These are phyloP conservation scores for Phytophthora cajani DNA, from an alignment of 352 stramenopile genomes.

Conservation along the genomic window DNA sequence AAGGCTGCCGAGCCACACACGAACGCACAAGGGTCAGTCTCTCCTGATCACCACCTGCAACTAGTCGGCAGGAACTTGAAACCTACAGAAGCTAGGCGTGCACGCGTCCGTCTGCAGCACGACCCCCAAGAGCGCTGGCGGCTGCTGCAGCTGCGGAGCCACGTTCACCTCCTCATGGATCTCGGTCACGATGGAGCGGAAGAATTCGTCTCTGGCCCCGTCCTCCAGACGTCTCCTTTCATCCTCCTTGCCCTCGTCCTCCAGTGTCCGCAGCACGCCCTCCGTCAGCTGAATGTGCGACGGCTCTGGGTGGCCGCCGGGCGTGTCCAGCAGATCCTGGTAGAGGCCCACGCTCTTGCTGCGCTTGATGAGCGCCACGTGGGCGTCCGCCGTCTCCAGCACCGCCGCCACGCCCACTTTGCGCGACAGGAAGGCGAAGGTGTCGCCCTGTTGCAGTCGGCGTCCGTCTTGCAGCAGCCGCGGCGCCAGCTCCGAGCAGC, in stretches of 20 bases:
- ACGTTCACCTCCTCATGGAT: conserved; percentile 86
- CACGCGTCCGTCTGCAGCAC: conserved; percentile 71
- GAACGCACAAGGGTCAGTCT: not conserved
- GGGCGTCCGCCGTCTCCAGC: conserved; percentile 66
- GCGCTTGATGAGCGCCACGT: conserved; percentile 73
- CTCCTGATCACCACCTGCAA: no score
- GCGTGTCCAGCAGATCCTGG: conserved; percentile 76
- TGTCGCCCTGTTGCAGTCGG: conserved; percentile 23
- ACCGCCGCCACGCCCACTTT: conserved; percentile 83
- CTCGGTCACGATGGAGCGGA: conserved; percentile 76
- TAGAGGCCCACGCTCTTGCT: conserved; percentile 76
- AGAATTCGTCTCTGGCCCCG: conserved; percentile 55
- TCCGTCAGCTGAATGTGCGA: conserved; percentile 43
- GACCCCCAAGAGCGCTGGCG: conserved; percentile 70
- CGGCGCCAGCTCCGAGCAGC: conserved; percentile 53
- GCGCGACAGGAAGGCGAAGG: conserved; percentile 69
- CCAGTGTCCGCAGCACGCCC: conserved; percentile 33
- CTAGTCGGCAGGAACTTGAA: not conserved
- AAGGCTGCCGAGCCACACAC: conserved; percentile 49
- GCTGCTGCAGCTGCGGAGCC: conserved; percentile 36
- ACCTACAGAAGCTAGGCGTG: conserved; percentile 83
- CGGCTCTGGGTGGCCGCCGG: conserved; percentile 81
- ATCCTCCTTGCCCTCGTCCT: conserved; percentile 13
- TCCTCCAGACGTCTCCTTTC: conserved; percentile 25
- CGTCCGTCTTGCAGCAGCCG: conserved; percentile 46